Evolutionary conservation across 495 filamentous ascomycete species (phyloP).

Genomic region (Neurospora terricola): DNA sequence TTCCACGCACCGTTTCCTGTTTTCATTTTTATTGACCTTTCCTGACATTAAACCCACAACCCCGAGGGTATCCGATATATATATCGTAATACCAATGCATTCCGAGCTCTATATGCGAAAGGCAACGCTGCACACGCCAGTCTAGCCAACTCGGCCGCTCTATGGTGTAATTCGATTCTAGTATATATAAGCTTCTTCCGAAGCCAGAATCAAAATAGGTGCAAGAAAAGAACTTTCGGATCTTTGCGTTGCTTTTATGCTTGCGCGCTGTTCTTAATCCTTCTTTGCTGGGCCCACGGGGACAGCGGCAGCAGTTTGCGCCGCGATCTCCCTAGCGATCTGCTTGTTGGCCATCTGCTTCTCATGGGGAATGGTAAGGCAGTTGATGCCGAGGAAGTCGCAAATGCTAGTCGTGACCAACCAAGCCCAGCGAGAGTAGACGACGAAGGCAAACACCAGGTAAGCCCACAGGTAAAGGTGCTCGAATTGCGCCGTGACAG

Average conservation of each 20-base stretch:
- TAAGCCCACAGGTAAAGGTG: conserved; percentile 73
- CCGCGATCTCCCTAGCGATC: conserved; percentile 14
- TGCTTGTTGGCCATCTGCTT: conserved; percentile 38
- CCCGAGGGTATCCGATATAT: neutral
- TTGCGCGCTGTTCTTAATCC: neutral
- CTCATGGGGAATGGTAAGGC: conserved; percentile 71
- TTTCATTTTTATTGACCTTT: neutral
- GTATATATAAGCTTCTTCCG: neutral
- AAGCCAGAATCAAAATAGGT: neutral
- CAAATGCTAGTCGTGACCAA: conserved; percentile 90
- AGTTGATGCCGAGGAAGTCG: conserved; percentile 83
- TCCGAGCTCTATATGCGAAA: neutral
- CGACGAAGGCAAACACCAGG: conserved; percentile 66
- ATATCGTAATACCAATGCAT: neutral
- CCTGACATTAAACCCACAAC: neutral
- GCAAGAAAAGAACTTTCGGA: neutral
- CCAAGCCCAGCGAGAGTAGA: conserved; percentile 87
- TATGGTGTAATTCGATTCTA: neutral
- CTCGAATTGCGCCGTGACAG: conserved; percentile 51
- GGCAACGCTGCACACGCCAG: neutral
- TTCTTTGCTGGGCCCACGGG: neutral
- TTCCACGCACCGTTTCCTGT: neutral
- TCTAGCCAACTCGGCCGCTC: neutral
- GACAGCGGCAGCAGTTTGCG: conserved; percentile 1
- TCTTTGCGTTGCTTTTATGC: neutral